Evolutionary conservation across 306 rosid genomes (phyloP).

Genomic region (Vicia villosa): DNA sequence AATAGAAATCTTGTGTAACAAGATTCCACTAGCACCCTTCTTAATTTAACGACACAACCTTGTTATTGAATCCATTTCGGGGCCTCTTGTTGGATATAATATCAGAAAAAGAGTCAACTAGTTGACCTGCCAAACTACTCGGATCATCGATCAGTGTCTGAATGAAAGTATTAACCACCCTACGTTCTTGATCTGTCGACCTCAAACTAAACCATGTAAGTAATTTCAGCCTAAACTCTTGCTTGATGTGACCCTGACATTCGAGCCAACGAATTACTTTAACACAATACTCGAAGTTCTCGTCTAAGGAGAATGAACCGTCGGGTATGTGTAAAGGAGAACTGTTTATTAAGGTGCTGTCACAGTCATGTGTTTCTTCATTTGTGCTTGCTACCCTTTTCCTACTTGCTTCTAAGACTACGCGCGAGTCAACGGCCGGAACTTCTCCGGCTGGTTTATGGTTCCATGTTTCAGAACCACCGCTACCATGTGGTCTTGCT

Average conservation of each 20-base stretch:
- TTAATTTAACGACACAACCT: conserved; percentile 59
- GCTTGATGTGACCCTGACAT: conserved; percentile 90
- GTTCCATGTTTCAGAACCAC: conserved; percentile 92
- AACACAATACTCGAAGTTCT: conserved; percentile 95
- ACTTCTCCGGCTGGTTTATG: conserved; percentile 65
- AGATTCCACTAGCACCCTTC: conserved; percentile 38
- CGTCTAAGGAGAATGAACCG: conserved; percentile 78
- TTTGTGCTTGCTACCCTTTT: conserved; percentile 67
- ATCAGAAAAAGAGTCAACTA: conserved; percentile 93
- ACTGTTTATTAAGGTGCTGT: conserved; percentile 89
- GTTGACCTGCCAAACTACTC: conserved; percentile 96
- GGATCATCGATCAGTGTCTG: conserved; percentile 97
- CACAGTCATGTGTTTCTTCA: conserved; percentile 91
- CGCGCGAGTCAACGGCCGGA: conserved; percentile 84
- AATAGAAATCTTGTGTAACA: conserved; percentile 43
- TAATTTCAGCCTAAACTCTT: conserved; percentile 90
- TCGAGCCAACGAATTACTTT: conserved; percentile 97
- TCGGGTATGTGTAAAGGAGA: conserved; percentile 67
- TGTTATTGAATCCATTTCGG: conserved; percentile 67
- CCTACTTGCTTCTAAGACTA: conserved; percentile 59
- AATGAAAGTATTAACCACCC: conserved; percentile 97
- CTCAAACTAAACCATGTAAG: conserved; percentile 99
- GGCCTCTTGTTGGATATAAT: conserved; percentile 87
- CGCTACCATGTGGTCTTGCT: conserved; percentile 90
- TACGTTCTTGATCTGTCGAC: conserved; percentile 94